phyloP scores from a whole-genome alignment of 768 basidiomycete species.

The Boletus rufocinnamomeus region DNA sequence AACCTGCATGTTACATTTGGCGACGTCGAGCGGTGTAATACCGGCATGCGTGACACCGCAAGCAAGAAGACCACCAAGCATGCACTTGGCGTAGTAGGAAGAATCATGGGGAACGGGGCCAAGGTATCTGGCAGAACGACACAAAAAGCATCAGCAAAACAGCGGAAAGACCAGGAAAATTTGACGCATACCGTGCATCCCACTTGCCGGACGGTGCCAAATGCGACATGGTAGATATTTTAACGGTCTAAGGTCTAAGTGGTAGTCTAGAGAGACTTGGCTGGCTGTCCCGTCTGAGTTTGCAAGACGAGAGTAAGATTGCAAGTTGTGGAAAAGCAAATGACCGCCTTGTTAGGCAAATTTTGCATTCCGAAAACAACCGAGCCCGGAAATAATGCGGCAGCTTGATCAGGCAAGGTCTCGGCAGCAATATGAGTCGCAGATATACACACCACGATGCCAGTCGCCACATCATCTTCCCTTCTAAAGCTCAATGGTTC shows the following conservation, averaged over 20 bases:
- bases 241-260: slow-evolving; percentile 3
- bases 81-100: slow-evolving; percentile 15
- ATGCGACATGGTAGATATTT: slow-evolving; percentile 11
- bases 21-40: slow-evolving; percentile 12
- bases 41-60: slow-evolving; percentile 11
- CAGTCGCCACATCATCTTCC: neutral
- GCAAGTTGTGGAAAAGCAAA: neutral
- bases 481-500: slow-evolving; percentile 17
- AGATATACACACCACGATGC: slow-evolving; percentile 5
- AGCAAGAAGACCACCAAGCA: slow-evolving; percentile 13
- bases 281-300: neutral
- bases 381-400: neutral
- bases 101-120: slow-evolving; percentile 14
- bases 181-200: slow-evolving; percentile 11
- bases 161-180: neutral
- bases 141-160: neutral
- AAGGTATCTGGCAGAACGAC: slow-evolving; percentile 8
- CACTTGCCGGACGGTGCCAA: slow-evolving; percentile 22
- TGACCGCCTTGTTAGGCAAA: neutral
- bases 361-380: slow-evolving; percentile 14
- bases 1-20: slow-evolving; percentile 15
- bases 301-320: neutral
- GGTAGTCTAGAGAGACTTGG: neutral
- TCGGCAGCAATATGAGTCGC: neutral
- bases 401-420: neutral